These are phyloP conservation scores for Quercus phellos DNA, from an alignment of 331 rosid species.

Conservation along the genomic window DNA sequence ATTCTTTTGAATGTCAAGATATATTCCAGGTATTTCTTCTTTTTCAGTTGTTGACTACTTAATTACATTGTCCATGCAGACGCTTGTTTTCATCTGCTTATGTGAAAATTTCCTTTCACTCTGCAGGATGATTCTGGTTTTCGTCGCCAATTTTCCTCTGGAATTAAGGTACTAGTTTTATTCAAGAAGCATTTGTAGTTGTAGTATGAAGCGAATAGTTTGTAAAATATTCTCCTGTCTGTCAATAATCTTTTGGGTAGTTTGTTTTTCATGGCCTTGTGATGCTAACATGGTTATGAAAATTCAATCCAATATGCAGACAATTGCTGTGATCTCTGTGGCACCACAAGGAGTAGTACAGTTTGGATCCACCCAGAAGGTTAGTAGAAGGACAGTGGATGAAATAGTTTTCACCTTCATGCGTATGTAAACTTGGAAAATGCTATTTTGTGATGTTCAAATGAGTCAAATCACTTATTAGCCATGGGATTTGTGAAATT, in stretches of 20 bases:
- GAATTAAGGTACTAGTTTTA: constrained; percentile 59
- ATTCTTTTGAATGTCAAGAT: constrained; percentile 18
- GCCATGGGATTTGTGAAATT: not conserved
- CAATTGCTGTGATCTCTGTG: constrained; percentile 57
- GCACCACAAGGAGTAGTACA: constrained; percentile 61
- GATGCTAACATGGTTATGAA: constrained; percentile 16
- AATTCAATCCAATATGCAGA: constrained; percentile 45
- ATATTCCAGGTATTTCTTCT: constrained; percentile 36
- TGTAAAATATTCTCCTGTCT: not conserved
- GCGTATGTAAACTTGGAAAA: not conserved
- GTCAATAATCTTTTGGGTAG: not conserved
- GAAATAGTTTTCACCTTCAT: not conserved
- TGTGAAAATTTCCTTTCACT: constrained; percentile 11
- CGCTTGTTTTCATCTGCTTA: not conserved
- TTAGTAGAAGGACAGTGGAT: constrained; percentile 20
- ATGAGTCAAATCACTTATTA: not conserved
- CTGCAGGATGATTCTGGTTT: constrained; percentile 47
- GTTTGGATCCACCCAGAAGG: constrained; percentile 76
- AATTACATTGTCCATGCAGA: not conserved
- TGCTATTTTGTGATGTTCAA: not conserved
- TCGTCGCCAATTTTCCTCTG: constrained; percentile 51
- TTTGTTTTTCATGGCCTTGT: not conserved
- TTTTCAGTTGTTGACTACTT: not conserved
- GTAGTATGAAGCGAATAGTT: not conserved
- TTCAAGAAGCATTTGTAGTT: not conserved